These are phyloP conservation scores for Aspergillus niger DNA, from an alignment of 2,329 filamentous ascomycete genomes.

Conservation along the genomic window DNA sequence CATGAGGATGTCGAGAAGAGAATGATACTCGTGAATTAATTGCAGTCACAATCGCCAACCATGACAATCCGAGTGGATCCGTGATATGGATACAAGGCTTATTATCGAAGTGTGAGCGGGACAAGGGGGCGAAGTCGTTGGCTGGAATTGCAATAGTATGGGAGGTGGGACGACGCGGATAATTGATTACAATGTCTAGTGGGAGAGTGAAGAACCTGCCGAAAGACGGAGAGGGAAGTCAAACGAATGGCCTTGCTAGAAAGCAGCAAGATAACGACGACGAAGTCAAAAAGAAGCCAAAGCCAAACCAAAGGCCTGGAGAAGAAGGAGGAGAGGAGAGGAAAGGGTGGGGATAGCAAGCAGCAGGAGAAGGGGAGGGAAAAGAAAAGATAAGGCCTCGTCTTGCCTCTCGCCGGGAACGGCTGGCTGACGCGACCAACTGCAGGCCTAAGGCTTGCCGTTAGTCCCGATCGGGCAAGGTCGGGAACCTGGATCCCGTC, in stretches of 20 bases:
- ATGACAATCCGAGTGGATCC: no score
- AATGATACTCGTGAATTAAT: background rate
- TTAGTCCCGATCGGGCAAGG: slow-evolving; percentile 12
- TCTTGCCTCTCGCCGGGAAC: slow-evolving; percentile 12
- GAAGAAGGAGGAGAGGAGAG: slow-evolving; percentile 5
- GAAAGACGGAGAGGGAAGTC: background rate
- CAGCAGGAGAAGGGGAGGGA: slow-evolving; percentile 6
- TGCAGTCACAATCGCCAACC: no score
- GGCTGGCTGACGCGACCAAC: slow-evolving; percentile 19
- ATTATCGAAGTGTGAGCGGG: background rate
- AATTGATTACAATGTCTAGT: background rate
- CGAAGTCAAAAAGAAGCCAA: background rate
- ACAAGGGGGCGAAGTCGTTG: background rate
- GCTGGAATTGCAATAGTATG: background rate
- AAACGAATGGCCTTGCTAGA: slow-evolving; percentile 21
- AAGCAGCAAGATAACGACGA: slow-evolving; percentile 17
- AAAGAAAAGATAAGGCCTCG: slow-evolving; percentile 20
- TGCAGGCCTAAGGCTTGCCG: slow-evolving; percentile 11
- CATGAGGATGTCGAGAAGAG: slow-evolving; percentile 35
- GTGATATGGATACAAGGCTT: background rate
- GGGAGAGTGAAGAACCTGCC: background rate
- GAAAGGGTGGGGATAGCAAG: slow-evolving; percentile 6
- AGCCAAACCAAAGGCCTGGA: background rate
- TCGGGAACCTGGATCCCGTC: background rate
- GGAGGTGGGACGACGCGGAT: background rate